Percentiles rank a stretch among this genome's conserved stretches.
Conservation (phyloP, 305 asterid genomes). For the Lippia alba region DNA sequence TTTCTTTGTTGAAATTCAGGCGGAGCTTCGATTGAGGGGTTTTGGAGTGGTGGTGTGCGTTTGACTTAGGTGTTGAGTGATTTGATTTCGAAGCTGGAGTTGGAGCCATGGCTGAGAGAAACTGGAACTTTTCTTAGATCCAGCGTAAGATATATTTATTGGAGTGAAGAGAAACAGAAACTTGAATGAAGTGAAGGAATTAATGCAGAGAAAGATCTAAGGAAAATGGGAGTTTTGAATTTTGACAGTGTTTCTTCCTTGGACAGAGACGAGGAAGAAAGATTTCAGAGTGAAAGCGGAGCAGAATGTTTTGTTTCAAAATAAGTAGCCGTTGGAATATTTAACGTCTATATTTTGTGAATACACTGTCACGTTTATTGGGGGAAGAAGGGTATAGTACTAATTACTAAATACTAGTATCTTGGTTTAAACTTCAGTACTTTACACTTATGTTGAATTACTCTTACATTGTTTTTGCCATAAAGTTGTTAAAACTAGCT, state of each 20-base stretch:
- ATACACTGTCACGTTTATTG: neutral
- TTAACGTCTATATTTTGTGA: slow-evolving; percentile 50
- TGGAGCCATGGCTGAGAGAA: slow-evolving; percentile 54
- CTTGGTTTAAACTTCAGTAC: too few relatives aligned
- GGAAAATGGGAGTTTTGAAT: neutral
- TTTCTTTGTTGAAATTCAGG: slow-evolving; percentile 53
- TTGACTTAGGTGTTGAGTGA: slow-evolving; percentile 60
- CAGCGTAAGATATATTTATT: neutral
- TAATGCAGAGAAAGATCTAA: neutral
- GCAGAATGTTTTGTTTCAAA: slow-evolving; percentile 27
- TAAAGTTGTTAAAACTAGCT: too few relatives aligned
- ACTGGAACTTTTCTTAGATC: neutral
- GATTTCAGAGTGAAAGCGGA: neutral
- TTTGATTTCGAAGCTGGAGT: slow-evolving; percentile 68
- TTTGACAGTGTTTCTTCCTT: neutral
- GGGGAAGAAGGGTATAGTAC: too few relatives aligned
- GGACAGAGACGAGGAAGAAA: neutral
- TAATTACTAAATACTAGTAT: too few relatives aligned
- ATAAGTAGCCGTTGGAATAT: slow-evolving; percentile 57
- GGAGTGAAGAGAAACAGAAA: neutral
- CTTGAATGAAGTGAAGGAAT: neutral
- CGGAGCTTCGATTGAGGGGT: slow-evolving; percentile 84
- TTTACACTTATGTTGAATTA: too few relatives aligned
- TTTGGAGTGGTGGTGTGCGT: slow-evolving; percentile 48
- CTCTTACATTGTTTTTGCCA: too few relatives aligned